Percentiles rank a stretch among this genome's conserved stretches.
Conservation (phyloP, 768 basidiomycete species). For the Xerocomellus chrysenteron region DNA sequence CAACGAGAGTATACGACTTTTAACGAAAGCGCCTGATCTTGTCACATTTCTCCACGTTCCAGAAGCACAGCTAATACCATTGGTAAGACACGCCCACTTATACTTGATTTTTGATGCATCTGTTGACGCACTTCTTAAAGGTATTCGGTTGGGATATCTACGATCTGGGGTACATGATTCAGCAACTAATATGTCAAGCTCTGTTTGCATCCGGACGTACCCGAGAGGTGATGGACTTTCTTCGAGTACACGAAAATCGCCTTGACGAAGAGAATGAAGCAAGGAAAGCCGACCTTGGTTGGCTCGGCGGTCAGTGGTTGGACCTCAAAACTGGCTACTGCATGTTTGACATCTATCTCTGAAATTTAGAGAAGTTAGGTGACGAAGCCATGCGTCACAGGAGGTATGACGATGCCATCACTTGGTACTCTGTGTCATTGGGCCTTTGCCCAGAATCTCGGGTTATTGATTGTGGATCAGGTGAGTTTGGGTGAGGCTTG, state of each 20-base stretch:
- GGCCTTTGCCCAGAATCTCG: not conserved
- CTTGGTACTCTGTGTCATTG: slow-evolving; percentile 14
- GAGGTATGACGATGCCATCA: slow-evolving; percentile 2
- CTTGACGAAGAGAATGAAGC: slow-evolving; percentile 8
- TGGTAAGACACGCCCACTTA: slow-evolving; percentile 1
- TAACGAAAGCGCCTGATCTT: not conserved
- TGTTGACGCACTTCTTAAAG: slow-evolving; percentile 3
- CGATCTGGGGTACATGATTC: slow-evolving; percentile 3
- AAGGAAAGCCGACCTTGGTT: slow-evolving; percentile 5
- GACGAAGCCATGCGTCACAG: not conserved
- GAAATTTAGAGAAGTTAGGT: slow-evolving; percentile 11
- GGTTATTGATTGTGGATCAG: not conserved
- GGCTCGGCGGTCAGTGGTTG: slow-evolving; percentile 8
- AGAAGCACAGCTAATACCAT: not conserved
- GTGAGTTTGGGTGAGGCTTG: not conserved
- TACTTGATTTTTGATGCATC: not conserved
- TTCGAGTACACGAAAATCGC: not conserved
- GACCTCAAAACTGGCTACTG: not conserved
- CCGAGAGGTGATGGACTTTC: not conserved
- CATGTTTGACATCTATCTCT: not conserved
- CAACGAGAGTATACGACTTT: not conserved
- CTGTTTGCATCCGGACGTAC: not conserved
- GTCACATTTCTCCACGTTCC: not conserved
- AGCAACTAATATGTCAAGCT: slow-evolving; percentile 7
- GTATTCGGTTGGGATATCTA: slow-evolving; percentile 12